phyloP scores from a whole-genome alignment of 2,329 filamentous ascomycete genomes.

The Aspergillus versicolor region DNA sequence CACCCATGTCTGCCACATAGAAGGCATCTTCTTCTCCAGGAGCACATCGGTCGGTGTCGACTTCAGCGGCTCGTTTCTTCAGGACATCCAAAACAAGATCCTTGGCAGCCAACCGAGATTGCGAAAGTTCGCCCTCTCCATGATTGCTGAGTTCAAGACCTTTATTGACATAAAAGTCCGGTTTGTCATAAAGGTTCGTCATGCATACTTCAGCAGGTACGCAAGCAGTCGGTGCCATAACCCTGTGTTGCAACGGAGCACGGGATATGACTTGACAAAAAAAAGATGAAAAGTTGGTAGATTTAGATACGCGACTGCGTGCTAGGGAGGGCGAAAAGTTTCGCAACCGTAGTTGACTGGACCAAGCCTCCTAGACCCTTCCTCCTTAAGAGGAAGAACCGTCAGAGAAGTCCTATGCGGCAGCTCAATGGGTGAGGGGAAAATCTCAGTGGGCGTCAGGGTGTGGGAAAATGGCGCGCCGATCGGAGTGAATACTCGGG shows the following conservation, averaged over 20 bases:
- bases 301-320: slow-evolving; percentile 39
- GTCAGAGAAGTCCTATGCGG: slow-evolving; percentile 98
- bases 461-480: slow-evolving; percentile 40
- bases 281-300: slow-evolving; percentile 13
- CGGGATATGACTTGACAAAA: slow-evolving; percentile 22
- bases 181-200: slow-evolving; percentile 32
- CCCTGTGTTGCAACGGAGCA: slow-evolving; percentile 47
- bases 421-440: slow-evolving; percentile 76
- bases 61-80: slow-evolving; percentile 76
- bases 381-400: slow-evolving; percentile 99
- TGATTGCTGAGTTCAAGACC: slow-evolving; percentile 40
- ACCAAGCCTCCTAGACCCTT: slow-evolving; percentile 99
- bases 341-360: slow-evolving; percentile 86
- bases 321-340: slow-evolving; percentile 95
- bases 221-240: slow-evolving; percentile 71
- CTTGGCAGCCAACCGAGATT: slow-evolving; percentile 60
- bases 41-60: slow-evolving; percentile 85
- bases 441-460: slow-evolving; percentile 45
- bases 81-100: slow-evolving; percentile 83
- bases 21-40: slow-evolving; percentile 96
- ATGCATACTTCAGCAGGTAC: slow-evolving; percentile 50
- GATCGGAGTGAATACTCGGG: slow-evolving; percentile 28
- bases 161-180: slow-evolving; percentile 28
- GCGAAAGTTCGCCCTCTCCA: slow-evolving; percentile 45
- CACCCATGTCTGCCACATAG: slow-evolving; percentile 95